Evolutionary conservation across 768 basidiomycete genomes (phyloP), one percentile per base, ranked within the genome.

Genomic region (Leccinum truebloodii): DNA sequence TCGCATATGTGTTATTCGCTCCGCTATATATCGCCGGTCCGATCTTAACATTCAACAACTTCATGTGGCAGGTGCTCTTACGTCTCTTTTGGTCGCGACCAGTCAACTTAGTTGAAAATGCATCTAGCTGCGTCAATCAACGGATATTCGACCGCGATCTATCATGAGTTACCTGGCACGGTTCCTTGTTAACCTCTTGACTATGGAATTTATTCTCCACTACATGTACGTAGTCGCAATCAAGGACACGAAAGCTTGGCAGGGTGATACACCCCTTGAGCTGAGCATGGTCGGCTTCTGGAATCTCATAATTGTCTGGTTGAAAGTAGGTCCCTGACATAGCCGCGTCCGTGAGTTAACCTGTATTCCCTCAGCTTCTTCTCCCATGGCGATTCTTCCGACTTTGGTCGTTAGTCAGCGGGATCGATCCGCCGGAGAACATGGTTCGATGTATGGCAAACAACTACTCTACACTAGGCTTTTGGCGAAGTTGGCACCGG

Each of bases 401-500:
- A 2, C 76, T 97, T 20, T 98, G 95, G 94, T 89, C 95, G 3
- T 78, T 98, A 22, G 72, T 85, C 6, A 92, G 94, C 67, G 92
- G 92, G 0, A 83, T 98, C 35, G 93, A 97, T 67, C 90, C 94
- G 0, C 97, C 96, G 0, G 97, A 99, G 74, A 99, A 99, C 74
- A 97, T 98, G 97, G 83, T 99, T 13, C 84, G 97, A n/a, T 98
- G 97, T 69, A 90, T 98, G 87, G 91, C 87, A 22, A 99, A 98
- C 73, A 98, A 98, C 73, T 98, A 98, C 71, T 97, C 95, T 1
- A 84, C 87, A 0, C 73, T 88, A 10, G 94, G 94, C 0, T 98
- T 99, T 75, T 98, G 97, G 97, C 77, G 94, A 63, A 89, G 88
- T 64, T 98, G 96, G 97, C 96, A 98, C 72, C 81, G 97, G 8